phyloP scores from a whole-genome alignment of 2,329 filamentous ascomycete species.

The Bipolaris sorokiniana region DNA sequence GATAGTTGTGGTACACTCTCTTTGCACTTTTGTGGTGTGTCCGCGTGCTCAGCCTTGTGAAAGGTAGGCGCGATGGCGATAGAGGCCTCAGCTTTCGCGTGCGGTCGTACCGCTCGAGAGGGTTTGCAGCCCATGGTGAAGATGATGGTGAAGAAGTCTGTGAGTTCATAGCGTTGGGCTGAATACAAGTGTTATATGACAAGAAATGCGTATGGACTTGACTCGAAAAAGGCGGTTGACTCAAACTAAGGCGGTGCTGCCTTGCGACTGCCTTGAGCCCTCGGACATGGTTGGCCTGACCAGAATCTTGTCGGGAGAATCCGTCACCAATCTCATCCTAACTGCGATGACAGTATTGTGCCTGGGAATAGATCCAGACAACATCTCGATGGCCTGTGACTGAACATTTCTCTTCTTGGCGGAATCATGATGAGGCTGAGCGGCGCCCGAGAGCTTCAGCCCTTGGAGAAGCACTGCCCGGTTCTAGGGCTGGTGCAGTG shows the following conservation, averaged over 20 bases:
- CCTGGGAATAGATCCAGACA: not conserved
- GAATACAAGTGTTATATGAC: slow-evolving; percentile 9
- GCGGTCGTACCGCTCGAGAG: slow-evolving; percentile 30
- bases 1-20: not conserved
- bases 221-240: slow-evolving; percentile 28
- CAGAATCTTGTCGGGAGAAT: not conserved
- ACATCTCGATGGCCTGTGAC: not conserved
- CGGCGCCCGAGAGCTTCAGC: not conserved
- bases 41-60: slow-evolving; percentile 19
- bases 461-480: not conserved
- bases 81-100: slow-evolving; percentile 26
- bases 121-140: slow-evolving; percentile 37
- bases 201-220: slow-evolving; percentile 16
- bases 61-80: slow-evolving; percentile 16
- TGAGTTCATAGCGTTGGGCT: not conserved
- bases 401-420: not conserved
- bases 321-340: slow-evolving; percentile 3
- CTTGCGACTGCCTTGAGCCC: slow-evolving; percentile 36
- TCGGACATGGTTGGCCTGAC: slow-evolving; percentile 26
- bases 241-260: slow-evolving; percentile 34
- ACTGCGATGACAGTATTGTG: not conserved
- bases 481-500: not conserved
- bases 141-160: not conserved
- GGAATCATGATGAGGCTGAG: slow-evolving; percentile 1
- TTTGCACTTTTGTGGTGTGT: slow-evolving; percentile 18